phyloP scores from a whole-genome alignment of 768 basidiomycete genomes.

The Trametes punicea region DNA sequence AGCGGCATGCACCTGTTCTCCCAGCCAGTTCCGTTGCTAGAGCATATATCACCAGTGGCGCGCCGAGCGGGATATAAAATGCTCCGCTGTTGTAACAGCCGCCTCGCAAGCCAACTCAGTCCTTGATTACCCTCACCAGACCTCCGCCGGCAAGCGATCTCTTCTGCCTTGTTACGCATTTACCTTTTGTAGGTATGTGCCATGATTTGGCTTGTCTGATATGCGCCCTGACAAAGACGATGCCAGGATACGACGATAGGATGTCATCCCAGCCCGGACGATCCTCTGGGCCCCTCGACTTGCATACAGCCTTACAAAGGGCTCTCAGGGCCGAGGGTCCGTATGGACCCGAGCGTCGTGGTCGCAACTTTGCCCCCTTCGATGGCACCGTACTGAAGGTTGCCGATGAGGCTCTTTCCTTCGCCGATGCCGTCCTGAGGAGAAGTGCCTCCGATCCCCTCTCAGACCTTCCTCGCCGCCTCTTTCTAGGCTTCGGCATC shows the following conservation, averaged over 20 bases:
- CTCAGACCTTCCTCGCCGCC: not conserved
- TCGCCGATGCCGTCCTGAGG: not conserved
- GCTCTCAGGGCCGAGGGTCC: not conserved
- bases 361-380: not conserved
- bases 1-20: conserved; percentile 1
- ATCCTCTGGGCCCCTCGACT: not conserved
- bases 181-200: not conserved
- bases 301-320: not conserved
- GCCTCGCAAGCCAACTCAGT: not conserved
- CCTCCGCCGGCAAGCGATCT: no score
- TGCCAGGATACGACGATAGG: not conserved
- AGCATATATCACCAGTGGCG: not conserved
- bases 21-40: not conserved
- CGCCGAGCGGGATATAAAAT: conserved; percentile 1
- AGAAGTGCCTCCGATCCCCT: not conserved
- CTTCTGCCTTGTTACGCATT: no score
- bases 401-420: not conserved
- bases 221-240: not conserved
- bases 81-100: not conserved
- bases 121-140: no score
- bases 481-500: not conserved
- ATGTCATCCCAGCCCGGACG: not conserved
- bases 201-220: not conserved
- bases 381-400: not conserved
- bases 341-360: not conserved